A percentile compares a stretch with the other conserved stretches of the same genome.
These are phyloP conservation scores for Phylloporus arenicola DNA, from an alignment of 768 basidiomycete species.

Conservation along the genomic window DNA sequence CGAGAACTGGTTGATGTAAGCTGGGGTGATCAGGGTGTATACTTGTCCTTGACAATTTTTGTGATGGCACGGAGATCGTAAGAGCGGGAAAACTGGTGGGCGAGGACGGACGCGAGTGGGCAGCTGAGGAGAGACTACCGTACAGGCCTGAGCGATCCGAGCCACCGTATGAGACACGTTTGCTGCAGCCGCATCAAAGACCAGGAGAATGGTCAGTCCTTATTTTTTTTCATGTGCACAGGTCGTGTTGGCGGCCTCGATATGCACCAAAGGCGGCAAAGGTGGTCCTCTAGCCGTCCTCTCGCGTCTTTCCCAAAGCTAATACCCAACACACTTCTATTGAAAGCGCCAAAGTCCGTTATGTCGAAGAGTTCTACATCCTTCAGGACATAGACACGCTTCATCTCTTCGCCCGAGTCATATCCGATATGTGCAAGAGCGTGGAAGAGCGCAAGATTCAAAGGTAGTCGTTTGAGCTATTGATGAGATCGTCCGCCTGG, in stretches of 20 bases:
- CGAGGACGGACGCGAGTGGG: no score
- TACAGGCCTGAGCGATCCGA: no score
- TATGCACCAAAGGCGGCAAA: constrained; percentile 90
- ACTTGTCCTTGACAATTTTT: no score
- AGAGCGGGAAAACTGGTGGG: no score
- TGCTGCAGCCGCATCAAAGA: background rate
- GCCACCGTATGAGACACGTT: constrained; percentile 18
- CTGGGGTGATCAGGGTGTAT: constrained; percentile 24
- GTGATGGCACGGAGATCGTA: no score
- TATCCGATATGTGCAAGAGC: constrained; percentile 84
- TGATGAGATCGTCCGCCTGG: constrained; percentile 95
- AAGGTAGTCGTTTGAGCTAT: constrained; percentile 86
- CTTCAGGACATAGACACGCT: constrained; percentile 97
- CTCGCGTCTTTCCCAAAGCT: constrained; percentile 92
- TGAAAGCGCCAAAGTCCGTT: constrained; percentile 91
- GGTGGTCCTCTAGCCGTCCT: constrained; percentile 76
- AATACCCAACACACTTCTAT: constrained; percentile 96
- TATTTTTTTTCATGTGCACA: constrained; percentile 22
- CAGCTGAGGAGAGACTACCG: no score
- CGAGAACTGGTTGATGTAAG: constrained; percentile 7
- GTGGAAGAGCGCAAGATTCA: constrained; percentile 87
- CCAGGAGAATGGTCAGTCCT: constrained; percentile 20
- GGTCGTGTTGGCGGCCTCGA: constrained; percentile 92
- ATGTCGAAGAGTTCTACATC: constrained; percentile 96
- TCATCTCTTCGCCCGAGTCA: constrained; percentile 88